A percentile compares a stretch with the other conserved stretches of the same genome.
Conservation (phyloP, 1,284 basidiomycete species). For the Cryptococcus wingfieldii region DNA sequence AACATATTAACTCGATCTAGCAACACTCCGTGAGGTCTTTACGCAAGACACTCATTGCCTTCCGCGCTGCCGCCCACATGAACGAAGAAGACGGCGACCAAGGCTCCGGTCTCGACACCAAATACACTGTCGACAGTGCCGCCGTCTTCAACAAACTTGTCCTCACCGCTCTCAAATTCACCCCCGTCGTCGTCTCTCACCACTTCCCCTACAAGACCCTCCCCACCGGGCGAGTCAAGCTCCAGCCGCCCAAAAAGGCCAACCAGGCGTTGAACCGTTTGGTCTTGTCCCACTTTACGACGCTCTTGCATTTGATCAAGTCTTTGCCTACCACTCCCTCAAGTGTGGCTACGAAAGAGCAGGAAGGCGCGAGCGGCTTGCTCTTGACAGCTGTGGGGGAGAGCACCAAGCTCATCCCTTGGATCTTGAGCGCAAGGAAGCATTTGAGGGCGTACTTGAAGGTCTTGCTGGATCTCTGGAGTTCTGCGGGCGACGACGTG, state of each 20-base stretch:
- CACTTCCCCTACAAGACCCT: constrained; percentile 84
- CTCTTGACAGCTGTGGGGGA: constrained; percentile 72
- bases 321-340: constrained; percentile 62
- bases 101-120: constrained; percentile 50
- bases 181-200: constrained; percentile 80
- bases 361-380: constrained; percentile 44
- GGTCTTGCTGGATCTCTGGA: constrained; percentile 80
- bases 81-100: constrained; percentile 72
- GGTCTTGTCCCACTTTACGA: constrained; percentile 83
- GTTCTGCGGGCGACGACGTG: constrained; percentile 70
- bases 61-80: constrained; percentile 81
- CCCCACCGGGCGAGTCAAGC: constrained; percentile 71
- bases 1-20: constrained; percentile 48
- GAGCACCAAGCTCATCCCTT: constrained; percentile 80
- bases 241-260: constrained; percentile 53
- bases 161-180: constrained; percentile 80
- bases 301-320: constrained; percentile 70
- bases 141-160: constrained; percentile 90
- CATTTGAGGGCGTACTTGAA: constrained; percentile 79
- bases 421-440: constrained; percentile 75
- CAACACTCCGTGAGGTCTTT: constrained; percentile 81
- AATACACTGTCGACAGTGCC: constrained; percentile 76
- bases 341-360: constrained; percentile 23
- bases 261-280: constrained; percentile 78
- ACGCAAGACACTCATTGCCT: constrained; percentile 78